Base-by-base conservation (phyloP, 805 yeast species). In the Kuraishia ogatae region DNA sequence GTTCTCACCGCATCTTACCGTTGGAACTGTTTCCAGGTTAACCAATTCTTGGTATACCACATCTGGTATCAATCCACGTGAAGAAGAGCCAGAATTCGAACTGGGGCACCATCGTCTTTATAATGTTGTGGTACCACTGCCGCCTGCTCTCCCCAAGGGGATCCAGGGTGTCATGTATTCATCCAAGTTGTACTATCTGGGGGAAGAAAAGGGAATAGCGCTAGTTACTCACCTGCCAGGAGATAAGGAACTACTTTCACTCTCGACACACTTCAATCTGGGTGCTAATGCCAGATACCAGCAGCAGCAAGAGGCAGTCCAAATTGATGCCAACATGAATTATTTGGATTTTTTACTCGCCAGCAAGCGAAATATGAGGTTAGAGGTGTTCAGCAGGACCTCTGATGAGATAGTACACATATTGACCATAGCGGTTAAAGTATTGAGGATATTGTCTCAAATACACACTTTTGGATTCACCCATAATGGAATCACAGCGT, bases 401-500 rank as follows among this genome's bases (percentile, higher is more conserved):
- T 52, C 53, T 1, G 51, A 50, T 3, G 68, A 69, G 50, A 51
- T 67, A 6, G 28, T 56, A 4, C 61, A 60, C 13, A 60, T 70
- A 1, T 51, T 71, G 11, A 52, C 53, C 2, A 54, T 64, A 2
- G 54, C 65, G 17, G 59, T 71, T 1, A 54, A 60, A 3, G 56
- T 64, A 2, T 53, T 68, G 11, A 59, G 64, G 48, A 61, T 64
- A 1, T 52, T 74, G 21, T 58, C 61, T 26, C 53, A 52, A 10
- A 62, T 76, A 2, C 83, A 79, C 58, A 64, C 67, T 17, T 59
- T 64, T 39, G 78, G 79, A 1, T 61, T 78, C 39, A 76, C 78
- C 3, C 82, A 78, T 59, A 78, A 80, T 57, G 79, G 81, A 0
- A 61, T 80, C 28, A 72, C 77, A 1, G 61, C 75, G 3, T 61